These are phyloP conservation scores for Chaetomidium leptoderma DNA, from an alignment of 495 filamentous ascomycete species.

Conservation along the genomic window DNA sequence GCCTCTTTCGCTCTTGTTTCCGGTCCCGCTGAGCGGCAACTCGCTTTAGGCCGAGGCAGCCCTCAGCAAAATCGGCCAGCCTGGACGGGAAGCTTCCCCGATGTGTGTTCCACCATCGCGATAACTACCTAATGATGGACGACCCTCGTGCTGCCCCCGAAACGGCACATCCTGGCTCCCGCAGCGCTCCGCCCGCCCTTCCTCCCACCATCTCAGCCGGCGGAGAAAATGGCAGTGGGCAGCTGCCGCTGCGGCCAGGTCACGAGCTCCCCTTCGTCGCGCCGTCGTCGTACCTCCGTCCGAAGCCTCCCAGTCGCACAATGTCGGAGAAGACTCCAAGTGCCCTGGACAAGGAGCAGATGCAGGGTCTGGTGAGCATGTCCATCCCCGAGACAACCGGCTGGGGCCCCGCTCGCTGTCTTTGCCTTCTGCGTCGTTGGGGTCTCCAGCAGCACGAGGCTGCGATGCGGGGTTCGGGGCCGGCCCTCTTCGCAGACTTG, in stretches of 20 bases:
- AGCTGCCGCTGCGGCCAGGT: conserved; percentile 35
- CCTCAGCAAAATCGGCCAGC: not conserved
- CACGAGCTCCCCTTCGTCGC: conserved; percentile 62
- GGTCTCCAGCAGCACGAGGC: not conserved
- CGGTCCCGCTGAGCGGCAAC: conserved; percentile 3
- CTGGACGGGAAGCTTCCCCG: conserved; percentile 15
- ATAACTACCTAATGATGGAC: conserved; percentile 42
- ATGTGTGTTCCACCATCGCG: conserved; percentile 35
- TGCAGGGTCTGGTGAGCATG: conserved; percentile 79
- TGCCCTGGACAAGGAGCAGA: conserved; percentile 83
- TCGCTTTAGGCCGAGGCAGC: not conserved
- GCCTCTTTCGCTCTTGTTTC: not conserved
- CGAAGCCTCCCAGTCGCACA: conserved; percentile 50
- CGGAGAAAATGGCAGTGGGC: conserved; percentile 27
- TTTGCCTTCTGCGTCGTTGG: not conserved
- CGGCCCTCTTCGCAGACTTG: not conserved
- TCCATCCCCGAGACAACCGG: conserved; percentile 29
- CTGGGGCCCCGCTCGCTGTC: not conserved
- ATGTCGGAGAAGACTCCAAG: conserved; percentile 58
- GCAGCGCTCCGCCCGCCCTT: conserved; percentile 22
- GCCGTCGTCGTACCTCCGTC: conserved; percentile 82
- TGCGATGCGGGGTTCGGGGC: conserved; percentile 31
- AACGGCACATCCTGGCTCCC: conserved; percentile 27
- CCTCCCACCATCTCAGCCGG: conserved; percentile 22
- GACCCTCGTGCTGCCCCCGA: conserved; percentile 35